Evolutionary conservation across 768 basidiomycete genomes (phyloP).

Genomic region (Rhodotorula sphaerocarpa): DNA sequence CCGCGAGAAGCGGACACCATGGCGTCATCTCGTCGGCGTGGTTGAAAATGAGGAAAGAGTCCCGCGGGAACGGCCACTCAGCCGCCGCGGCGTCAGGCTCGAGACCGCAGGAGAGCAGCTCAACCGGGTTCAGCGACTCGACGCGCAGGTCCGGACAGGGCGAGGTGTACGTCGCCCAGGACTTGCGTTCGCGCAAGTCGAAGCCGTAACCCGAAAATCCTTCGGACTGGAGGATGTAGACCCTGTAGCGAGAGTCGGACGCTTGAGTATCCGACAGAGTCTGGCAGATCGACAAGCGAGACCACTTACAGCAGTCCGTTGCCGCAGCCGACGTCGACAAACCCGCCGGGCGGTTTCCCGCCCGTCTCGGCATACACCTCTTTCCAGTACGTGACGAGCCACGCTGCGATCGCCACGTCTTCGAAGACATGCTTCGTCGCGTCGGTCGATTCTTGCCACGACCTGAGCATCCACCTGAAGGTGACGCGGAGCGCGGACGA

Average conservation of each 20-base stretch:
- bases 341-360: constrained; percentile 61
- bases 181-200: constrained; percentile 73
- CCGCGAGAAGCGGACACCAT: constrained; percentile 78
- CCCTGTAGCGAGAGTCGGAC: constrained; percentile 5
- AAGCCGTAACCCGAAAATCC: constrained; percentile 78
- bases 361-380: constrained; percentile 51
- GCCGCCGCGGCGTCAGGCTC: not conserved
- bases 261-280: not conserved
- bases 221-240: constrained; percentile 29
- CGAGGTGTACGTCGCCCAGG: constrained; percentile 69
- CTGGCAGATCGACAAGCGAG: not conserved
- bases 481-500: constrained; percentile 22
- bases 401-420: constrained; percentile 93
- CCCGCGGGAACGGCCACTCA: constrained; percentile 43
- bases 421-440: constrained; percentile 85
- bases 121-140: constrained; percentile 1
- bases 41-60: constrained; percentile 78
- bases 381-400: constrained; percentile 85
- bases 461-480: constrained; percentile 47
- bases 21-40: constrained; percentile 95
- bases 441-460: constrained; percentile 75
- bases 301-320: constrained; percentile 68
- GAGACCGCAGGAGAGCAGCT: not conserved
- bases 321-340: constrained; percentile 87
- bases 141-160: constrained; percentile 47